Evolutionary conservation across 1,284 basidiomycete species (phyloP).

Genomic region (Microstroma glucosiphilum): DNA sequence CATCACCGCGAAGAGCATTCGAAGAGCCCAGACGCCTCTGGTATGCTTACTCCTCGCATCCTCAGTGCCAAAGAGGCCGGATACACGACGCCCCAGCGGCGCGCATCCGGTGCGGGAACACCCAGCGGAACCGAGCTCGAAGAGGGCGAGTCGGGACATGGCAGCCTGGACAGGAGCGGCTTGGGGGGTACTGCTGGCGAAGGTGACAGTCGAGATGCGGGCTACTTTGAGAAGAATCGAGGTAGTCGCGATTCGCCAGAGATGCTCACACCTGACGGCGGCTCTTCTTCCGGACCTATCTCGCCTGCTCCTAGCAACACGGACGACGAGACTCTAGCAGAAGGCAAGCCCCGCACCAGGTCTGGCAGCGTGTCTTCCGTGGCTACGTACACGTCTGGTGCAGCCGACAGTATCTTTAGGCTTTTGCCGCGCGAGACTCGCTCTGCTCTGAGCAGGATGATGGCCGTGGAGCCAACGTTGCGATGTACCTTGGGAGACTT

Average conservation of each 20-base stretch:
- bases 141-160: slow-evolving; percentile 10
- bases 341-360: slow-evolving; percentile 11
- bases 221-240: too few relatives aligned
- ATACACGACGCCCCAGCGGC: slow-evolving; percentile 38
- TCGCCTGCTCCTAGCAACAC: neutral
- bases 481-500: slow-evolving; percentile 92
- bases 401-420: slow-evolving; percentile 96
- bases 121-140: slow-evolving; percentile 23
- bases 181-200: neutral
- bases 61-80: slow-evolving; percentile 40
- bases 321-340: neutral
- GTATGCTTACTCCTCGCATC: slow-evolving; percentile 22
- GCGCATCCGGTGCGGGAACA: slow-evolving; percentile 25
- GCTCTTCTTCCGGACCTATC: neutral
- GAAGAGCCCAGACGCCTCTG: slow-evolving; percentile 12
- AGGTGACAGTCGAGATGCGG: neutral
- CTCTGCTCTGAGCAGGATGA: slow-evolving; percentile 81
- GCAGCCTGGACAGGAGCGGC: neutral
- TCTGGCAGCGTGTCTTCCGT: slow-evolving; percentile 56
- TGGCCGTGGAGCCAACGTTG: slow-evolving; percentile 78
- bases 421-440: slow-evolving; percentile 77
- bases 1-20: slow-evolving; percentile 1
- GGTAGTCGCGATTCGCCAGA: neutral
- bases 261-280: neutral
- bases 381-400: slow-evolving; percentile 69